A percentile compares a stretch with the other conserved stretches of the same genome.
phyloP scores from a whole-genome alignment of 108 stramenopile genomes.

The Skeletonema tropicum region DNA sequence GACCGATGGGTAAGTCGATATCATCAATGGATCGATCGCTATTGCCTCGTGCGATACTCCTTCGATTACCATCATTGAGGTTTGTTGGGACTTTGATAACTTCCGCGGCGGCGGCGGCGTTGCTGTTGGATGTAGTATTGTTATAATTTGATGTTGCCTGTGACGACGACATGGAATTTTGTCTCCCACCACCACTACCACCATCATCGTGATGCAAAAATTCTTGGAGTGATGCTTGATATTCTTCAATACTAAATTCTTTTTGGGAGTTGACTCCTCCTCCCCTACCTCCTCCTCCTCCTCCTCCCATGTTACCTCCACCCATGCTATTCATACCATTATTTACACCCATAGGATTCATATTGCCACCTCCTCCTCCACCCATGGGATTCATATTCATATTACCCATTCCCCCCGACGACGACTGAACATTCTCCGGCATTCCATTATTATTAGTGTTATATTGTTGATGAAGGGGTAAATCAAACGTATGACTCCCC shows the following conservation, averaged over 20 bases:
- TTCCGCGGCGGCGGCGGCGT: neutral
- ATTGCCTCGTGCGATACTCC: neutral
- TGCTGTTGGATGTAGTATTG: neutral
- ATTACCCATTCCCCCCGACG: conserved; percentile 13
- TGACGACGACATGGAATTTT: neutral
- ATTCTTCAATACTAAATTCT: conserved; percentile 38
- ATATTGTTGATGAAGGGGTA: neutral
- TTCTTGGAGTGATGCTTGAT: conserved; percentile 40
- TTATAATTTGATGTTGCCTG: neutral
- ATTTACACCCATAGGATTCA: neutral
- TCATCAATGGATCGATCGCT: conserved; percentile 18
- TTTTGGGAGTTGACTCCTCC: neutral
- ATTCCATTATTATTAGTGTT: conserved; percentile 1
- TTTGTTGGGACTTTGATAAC: conserved; percentile 38
- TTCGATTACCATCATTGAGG: conserved; percentile 16
- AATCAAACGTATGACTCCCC: neutral
- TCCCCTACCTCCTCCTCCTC: neutral
- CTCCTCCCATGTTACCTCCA: conserved; percentile 1
- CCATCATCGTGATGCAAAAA: conserved; percentile 31
- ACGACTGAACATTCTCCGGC: neutral
- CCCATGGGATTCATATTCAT: conserved; percentile 5
- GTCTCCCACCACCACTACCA: neutral
- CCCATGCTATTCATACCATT: neutral
- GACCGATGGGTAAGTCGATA: conserved; percentile 14
- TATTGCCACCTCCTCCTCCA: neutral